Evolutionary conservation across 2,329 filamentous ascomycete species (phyloP).

Genomic region (Colletotrichum sansevieriae): DNA sequence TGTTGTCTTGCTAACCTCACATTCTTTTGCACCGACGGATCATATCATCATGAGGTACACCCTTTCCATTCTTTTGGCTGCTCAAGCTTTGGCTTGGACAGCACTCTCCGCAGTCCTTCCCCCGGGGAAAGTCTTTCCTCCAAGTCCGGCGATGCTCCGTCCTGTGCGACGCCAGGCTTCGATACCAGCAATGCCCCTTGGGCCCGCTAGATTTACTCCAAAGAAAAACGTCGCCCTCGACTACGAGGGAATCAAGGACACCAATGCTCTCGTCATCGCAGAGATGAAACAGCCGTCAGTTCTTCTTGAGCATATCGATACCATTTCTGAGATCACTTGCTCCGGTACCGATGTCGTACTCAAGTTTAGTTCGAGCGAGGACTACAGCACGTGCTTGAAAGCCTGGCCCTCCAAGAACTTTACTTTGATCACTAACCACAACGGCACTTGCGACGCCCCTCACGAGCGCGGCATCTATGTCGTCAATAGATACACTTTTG

Average conservation of each 20-base stretch:
- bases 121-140: neutral
- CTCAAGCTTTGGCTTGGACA: slow-evolving; percentile 21
- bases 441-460: slow-evolving; percentile 54
- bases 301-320: slow-evolving; percentile 42
- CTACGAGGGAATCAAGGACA: slow-evolving; percentile 40
- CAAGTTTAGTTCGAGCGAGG: slow-evolving; percentile 37
- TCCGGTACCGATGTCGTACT: slow-evolving; percentile 36
- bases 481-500: slow-evolving; percentile 42
- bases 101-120: slow-evolving; percentile 26
- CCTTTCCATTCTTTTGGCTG: slow-evolving; percentile 28
- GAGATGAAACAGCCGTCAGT: slow-evolving; percentile 42
- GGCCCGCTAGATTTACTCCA: slow-evolving; percentile 42
- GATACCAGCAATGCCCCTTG: slow-evolving; percentile 10
- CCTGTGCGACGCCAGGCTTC: slow-evolving; percentile 28
- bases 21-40: neutral
- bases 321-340: slow-evolving; percentile 38
- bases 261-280: slow-evolving; percentile 37
- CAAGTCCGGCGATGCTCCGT: slow-evolving; percentile 26
- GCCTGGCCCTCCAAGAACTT: slow-evolving; percentile 45
- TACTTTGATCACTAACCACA: slow-evolving; percentile 57
- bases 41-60: slow-evolving; percentile 22
- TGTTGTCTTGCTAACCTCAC: neutral
- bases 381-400: slow-evolving; percentile 41
- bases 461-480: slow-evolving; percentile 56
- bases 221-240: slow-evolving; percentile 41